Evolutionary conservation across 225 moss, liverwort and hornwort genomes (phyloP), one percentile per base, ranked within the genome.

Genomic region (Marchantia polymorpha): DNA sequence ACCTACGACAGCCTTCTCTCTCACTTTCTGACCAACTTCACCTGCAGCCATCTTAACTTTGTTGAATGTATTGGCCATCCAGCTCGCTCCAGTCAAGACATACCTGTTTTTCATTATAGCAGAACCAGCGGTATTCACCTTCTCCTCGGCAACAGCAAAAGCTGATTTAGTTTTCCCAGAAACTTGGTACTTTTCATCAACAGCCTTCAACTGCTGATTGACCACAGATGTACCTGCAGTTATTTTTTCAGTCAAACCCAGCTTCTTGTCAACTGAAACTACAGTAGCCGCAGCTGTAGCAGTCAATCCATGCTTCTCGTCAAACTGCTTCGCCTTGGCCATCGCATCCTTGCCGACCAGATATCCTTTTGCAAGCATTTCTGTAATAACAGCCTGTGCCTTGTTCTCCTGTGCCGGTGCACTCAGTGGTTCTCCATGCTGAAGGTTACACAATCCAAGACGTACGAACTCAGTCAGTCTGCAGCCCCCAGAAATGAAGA

Each of bases 171-270:
- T 92, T 81, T 94, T 96, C 22, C 91, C 96, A 23, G 94, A 89
- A 49, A 96, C 92, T 65, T 96, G 96, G 76, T 90, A 96, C 86
- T 90, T 96, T 11, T 96, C 91, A 85, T 96, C 96, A 31, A 96
- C 92, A 46, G 90, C 92, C 83, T 87, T 93, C 81, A 96, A 83
- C 73, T 94, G 94, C 90, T 93, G 92, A 78, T 96, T 96, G 20
- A 96, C 86, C 26, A 87, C 94, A 61, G 91, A 88, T 39, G 94
- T 90, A 51, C 94, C 92, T 10, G 96, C 94, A 85, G 77, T 96
- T n/a, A 96, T 74, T 78, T 91, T 94, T 74, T 93, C 89, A 26
- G 92, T 86, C 64, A 96, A 86, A 1, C 96, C 94, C 49, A 94
- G 89, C 83, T 91, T 96, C 81, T 88, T 91, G 79, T 94, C 93